Conservation (phyloP, 176 grass and related monocot genomes). For the Chloris gayana region DNA sequence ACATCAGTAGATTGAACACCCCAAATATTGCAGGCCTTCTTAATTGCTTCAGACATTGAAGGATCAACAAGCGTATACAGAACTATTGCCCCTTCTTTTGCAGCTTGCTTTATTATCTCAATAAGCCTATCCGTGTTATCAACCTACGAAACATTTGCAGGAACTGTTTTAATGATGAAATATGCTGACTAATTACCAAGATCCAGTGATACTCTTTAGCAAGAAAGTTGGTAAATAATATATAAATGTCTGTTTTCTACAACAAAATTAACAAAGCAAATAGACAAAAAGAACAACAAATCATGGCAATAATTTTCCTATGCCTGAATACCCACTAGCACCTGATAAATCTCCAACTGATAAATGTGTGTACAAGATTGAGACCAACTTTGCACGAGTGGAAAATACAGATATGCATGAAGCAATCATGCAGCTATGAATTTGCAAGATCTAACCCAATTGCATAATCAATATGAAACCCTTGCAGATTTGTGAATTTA, state of each 20-base stretch:
- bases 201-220: slow-evolving; percentile 4
- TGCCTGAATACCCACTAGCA: slow-evolving; percentile 5
- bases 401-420: slow-evolving; percentile 27
- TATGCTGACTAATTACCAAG: slow-evolving; percentile 5
- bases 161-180: slow-evolving; percentile 25
- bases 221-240: neutral
- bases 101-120: slow-evolving; percentile 93
- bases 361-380: neutral
- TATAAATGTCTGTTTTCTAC: neutral
- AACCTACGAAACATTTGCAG: slow-evolving; percentile 56
- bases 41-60: slow-evolving; percentile 71
- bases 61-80: slow-evolving; percentile 95
- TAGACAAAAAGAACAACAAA: slow-evolving; percentile 11
- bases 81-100: slow-evolving; percentile 81
- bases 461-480: slow-evolving; percentile 4
- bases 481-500: too few relatives aligned
- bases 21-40: slow-evolving; percentile 82
- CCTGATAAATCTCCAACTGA: neutral
- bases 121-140: slow-evolving; percentile 67
- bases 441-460: slow-evolving; percentile 24
- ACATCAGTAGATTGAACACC: slow-evolving; percentile 72
- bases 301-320: slow-evolving; percentile 6
- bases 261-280: neutral
- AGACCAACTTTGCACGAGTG: slow-evolving; percentile 7
- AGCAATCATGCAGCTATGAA: slow-evolving; percentile 11